Evolutionary conservation across 1,284 basidiomycete genomes (phyloP).

Genomic region (Ceratobasidium sp.): DNA sequence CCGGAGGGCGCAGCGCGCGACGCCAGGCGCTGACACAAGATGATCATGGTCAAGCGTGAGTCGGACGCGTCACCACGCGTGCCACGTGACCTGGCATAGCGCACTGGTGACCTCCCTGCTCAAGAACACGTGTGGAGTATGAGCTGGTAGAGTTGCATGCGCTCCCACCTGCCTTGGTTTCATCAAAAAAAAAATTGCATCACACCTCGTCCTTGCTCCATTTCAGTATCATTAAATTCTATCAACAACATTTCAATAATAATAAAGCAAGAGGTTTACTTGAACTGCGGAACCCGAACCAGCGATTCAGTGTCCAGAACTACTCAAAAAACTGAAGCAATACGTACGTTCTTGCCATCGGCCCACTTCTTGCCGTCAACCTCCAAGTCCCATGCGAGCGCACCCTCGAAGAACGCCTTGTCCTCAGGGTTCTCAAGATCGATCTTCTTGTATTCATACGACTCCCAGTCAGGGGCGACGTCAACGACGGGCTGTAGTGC

Average conservation of each 20-base stretch:
- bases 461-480: constrained; percentile 88
- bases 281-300: neutral
- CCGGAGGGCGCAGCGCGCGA: no score
- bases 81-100: no score
- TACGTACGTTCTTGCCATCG: constrained; percentile 1
- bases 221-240: no score
- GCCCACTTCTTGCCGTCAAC: constrained; percentile 68
- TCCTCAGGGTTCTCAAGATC: constrained; percentile 74
- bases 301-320: neutral
- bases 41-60: no score
- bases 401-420: constrained; percentile 91
- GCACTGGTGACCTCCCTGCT: no score
- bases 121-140: no score
- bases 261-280: neutral
- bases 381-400: constrained; percentile 89
- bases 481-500: constrained; percentile 73
- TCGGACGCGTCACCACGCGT: no score
- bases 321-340: neutral
- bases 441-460: constrained; percentile 78
- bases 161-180: no score
- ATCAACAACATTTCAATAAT: neutral
- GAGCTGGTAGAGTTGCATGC: no score
- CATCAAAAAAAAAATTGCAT: no score
- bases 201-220: no score
- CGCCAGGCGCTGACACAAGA: no score